Evolutionary conservation across 768 basidiomycete genomes (phyloP).

Genomic region (Leccinum imitatum): DNA sequence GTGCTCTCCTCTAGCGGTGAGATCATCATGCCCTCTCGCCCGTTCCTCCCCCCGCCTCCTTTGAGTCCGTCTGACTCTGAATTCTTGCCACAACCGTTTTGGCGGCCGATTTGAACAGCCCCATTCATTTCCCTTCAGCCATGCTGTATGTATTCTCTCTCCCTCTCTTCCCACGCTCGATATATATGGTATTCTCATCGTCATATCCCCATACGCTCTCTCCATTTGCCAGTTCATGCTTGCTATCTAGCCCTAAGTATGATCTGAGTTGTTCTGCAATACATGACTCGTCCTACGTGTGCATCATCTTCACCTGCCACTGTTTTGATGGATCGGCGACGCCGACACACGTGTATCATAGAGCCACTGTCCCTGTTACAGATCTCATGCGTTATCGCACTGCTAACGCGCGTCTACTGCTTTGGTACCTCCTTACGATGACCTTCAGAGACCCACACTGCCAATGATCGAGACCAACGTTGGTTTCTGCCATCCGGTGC

Average conservation of each 20-base stretch:
- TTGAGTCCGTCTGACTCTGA: not conserved
- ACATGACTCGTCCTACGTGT: not conserved
- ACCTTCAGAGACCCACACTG: conserved; percentile 6
- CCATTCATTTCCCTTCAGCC: conserved; percentile 3
- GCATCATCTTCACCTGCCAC: not conserved
- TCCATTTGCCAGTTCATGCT: not conserved
- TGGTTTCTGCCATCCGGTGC: conserved; percentile 11
- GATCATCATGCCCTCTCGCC: not conserved
- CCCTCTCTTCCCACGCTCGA: conserved; percentile 2
- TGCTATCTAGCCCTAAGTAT: not conserved
- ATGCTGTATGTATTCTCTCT: conserved; percentile 9
- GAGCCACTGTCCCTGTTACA: conserved; percentile 12
- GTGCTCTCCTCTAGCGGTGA: not conserved
- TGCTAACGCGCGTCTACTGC: conserved; percentile 1
- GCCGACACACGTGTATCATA: not conserved
- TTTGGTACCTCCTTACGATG: conserved; percentile 2
- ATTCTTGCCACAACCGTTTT: conserved; percentile 10
- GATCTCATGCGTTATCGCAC: conserved; percentile 1
- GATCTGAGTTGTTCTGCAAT: not conserved
- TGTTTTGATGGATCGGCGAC: conserved; percentile 16
- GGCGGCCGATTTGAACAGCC: conserved; percentile 9
- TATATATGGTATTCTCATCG: conserved; percentile 12
- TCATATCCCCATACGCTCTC: not conserved
- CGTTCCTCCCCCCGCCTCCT: not conserved
- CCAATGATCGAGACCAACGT: conserved; percentile 19